Percentiles rank a stretch among this genome's conserved stretches.
These are phyloP conservation scores for Ophiostoma novo-ulmi DNA, from an alignment of 2,329 filamentous ascomycete species.

Conservation along the genomic window DNA sequence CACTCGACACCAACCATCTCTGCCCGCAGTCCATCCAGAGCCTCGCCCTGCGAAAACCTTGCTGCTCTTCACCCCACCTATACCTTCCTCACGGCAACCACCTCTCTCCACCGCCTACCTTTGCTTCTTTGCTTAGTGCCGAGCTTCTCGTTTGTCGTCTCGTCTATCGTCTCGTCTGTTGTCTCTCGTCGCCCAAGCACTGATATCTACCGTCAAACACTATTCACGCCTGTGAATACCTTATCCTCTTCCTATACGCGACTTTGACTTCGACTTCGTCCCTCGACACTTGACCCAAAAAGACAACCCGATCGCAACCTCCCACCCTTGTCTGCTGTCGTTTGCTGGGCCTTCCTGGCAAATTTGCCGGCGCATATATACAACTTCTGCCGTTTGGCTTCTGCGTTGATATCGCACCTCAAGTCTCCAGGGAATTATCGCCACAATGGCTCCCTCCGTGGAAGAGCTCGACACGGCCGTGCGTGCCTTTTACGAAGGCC, in stretches of 20 bases:
- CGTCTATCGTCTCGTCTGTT: neutral
- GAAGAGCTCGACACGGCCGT: slow-evolving; percentile 95
- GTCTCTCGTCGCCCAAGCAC: neutral
- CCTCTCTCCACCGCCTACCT: slow-evolving; percentile 14
- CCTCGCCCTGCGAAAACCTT: slow-evolving; percentile 19
- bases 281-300: neutral
- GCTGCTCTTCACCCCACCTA: slow-evolving; percentile 19
- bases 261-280: neutral
- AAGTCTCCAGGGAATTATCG: slow-evolving; percentile 5
- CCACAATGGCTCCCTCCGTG: slow-evolving; percentile 65
- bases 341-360: slow-evolving; percentile 22
- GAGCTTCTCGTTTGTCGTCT: neutral
- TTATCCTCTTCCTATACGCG: neutral
- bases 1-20: slow-evolving; percentile 2
- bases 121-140: neutral
- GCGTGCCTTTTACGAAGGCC: slow-evolving; percentile 94
- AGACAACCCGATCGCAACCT: neutral
- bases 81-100: slow-evolving; percentile 13
- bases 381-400: neutral
- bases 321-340: neutral
- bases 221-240: neutral
- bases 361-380: slow-evolving; percentile 12
- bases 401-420: slow-evolving; percentile 7
- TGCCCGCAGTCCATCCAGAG: slow-evolving; percentile 15
- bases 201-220: neutral